These are phyloP conservation scores for Elaeagnus macrophylla DNA, from an alignment of 306 rosid genomes.

Conservation along the genomic window DNA sequence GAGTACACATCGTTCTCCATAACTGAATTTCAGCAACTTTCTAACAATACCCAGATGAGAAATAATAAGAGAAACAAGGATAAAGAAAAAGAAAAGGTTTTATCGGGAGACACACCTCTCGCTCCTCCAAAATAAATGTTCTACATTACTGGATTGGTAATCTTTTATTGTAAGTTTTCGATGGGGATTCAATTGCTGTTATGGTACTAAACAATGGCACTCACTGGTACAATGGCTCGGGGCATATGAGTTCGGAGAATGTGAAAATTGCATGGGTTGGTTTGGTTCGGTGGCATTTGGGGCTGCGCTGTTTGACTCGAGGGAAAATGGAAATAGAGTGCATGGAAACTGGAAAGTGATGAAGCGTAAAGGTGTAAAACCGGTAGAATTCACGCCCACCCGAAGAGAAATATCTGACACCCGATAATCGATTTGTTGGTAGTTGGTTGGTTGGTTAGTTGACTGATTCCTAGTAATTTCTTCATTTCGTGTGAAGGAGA, in stretches of 20 bases:
- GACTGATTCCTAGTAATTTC: too few relatives aligned
- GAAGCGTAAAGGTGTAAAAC: not conserved
- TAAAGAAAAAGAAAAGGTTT: not conserved
- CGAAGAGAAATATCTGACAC: too few relatives aligned
- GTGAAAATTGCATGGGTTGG: not conserved
- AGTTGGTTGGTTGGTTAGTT: too few relatives aligned
- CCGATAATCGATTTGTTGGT: too few relatives aligned
- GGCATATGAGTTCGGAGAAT: not conserved
- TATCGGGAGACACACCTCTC: slow-evolving; percentile 22
- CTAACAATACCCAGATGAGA: slow-evolving; percentile 22
- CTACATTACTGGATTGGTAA: slow-evolving; percentile 15
- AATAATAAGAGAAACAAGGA: not conserved
- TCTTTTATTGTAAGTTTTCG: not conserved
- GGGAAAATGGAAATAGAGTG: slow-evolving; percentile 7
- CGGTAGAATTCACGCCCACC: too few relatives aligned
- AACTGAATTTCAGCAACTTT: slow-evolving; percentile 10
- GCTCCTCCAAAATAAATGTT: slow-evolving; percentile 5
- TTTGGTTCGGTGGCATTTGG: slow-evolving; percentile 4
- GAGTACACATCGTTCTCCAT: slow-evolving; percentile 55
- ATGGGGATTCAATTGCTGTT: not conserved
- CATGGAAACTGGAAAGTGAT: not conserved
- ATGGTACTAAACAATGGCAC: slow-evolving; percentile 19
- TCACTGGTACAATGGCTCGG: slow-evolving; percentile 4
- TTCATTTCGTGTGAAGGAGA: too few relatives aligned
- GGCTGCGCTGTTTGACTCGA: slow-evolving; percentile 4